Conservation (phyloP, 1,139 yeast species). For the Taphrina deformans region DNA sequence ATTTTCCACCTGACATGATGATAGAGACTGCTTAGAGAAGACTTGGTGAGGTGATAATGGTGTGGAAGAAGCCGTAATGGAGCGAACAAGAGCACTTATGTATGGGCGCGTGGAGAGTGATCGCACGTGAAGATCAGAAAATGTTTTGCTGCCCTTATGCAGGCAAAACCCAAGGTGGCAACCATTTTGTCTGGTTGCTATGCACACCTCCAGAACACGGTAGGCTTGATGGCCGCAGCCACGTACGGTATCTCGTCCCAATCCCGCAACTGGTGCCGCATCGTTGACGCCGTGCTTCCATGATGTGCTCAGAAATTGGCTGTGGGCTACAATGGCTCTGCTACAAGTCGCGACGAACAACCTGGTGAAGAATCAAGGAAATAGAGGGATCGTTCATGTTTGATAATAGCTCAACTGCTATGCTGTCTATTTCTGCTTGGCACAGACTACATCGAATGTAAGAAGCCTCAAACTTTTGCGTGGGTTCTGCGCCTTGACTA, state of each 20-base stretch:
- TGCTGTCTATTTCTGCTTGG: too few species aligned
- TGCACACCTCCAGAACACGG: neutral
- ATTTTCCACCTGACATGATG: slow-evolving; percentile 76
- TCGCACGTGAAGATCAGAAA: slow-evolving; percentile 15
- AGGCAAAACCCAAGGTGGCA: neutral
- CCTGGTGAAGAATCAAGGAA: too few species aligned
- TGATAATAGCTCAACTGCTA: too few species aligned
- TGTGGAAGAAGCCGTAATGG: slow-evolving; percentile 4
- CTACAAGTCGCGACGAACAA: too few species aligned
- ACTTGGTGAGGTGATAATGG: slow-evolving; percentile 4
- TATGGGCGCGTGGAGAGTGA: slow-evolving; percentile 1
- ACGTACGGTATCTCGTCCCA: neutral
- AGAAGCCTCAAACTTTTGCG: too few species aligned
- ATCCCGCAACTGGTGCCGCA: neutral
- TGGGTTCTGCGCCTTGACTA: too few species aligned
- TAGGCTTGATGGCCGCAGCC: neutral
- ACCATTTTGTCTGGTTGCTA: slow-evolving; percentile 13
- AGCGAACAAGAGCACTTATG: slow-evolving; percentile 2
- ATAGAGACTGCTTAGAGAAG: neutral
- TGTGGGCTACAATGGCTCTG: neutral
- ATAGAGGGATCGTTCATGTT: too few species aligned
- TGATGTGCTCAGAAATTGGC: too few species aligned
- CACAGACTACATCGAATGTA: too few species aligned
- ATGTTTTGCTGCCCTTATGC: slow-evolving; percentile 4
- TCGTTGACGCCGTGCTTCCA: neutral